Evolutionary conservation across 345 rosid genomes (phyloP).

Genomic region (Euphorbia peplus): DNA sequence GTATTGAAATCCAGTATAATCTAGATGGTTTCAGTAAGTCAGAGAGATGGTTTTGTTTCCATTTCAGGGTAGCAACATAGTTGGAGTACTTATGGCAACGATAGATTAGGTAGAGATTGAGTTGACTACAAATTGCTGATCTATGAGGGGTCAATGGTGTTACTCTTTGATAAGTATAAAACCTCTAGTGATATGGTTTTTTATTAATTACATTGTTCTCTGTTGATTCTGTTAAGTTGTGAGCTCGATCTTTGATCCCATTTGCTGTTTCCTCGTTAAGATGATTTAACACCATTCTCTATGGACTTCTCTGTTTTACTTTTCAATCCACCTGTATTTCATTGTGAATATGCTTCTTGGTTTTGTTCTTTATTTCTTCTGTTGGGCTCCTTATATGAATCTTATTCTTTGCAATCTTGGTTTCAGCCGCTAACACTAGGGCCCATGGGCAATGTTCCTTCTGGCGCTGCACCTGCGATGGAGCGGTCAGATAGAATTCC

Average conservation of each 20-base stretch:
- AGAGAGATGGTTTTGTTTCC: not conserved
- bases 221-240: not conserved
- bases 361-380: not conserved
- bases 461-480: conserved; percentile 31
- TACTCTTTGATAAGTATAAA: not conserved
- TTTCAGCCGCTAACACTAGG: conserved; percentile 49
- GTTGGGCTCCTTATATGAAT: conserved; percentile 1
- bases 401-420: conserved; percentile 2
- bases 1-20: not conserved
- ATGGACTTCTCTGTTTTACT: not conserved
- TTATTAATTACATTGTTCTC: not conserved
- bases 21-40: no score
- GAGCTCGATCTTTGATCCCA: not conserved
- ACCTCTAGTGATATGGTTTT: not conserved
- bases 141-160: not conserved
- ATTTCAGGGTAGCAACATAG: not conserved
- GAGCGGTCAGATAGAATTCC: conserved; percentile 44
- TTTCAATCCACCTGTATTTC: not conserved
- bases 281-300: not conserved
- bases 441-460: conserved; percentile 35
- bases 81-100: not conserved
- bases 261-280: not conserved
- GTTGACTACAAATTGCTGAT: not conserved
- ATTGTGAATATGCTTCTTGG: not conserved
- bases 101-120: not conserved